Percentiles rank a stretch among this genome's conserved stretches.
These are phyloP conservation scores for Dothideomycetidae sp. DNA, from an alignment of 2,329 filamentous ascomycete genomes.

Conservation along the genomic window DNA sequence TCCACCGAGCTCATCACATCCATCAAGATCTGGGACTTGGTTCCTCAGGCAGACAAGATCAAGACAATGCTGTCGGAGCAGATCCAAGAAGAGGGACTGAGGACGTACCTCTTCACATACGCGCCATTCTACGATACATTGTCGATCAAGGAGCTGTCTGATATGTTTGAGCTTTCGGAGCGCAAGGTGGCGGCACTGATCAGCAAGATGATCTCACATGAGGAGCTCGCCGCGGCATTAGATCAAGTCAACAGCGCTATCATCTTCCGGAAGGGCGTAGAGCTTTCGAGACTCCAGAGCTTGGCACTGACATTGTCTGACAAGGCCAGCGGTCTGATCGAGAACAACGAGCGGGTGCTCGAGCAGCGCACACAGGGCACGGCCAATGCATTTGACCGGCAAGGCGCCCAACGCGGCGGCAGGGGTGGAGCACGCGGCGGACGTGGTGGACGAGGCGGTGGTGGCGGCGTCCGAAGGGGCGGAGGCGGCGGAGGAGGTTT, in stretches of 20 bases:
- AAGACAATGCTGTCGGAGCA: conserved; percentile 95
- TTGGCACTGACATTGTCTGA: conserved; percentile 86
- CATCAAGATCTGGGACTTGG: conserved; percentile 99
- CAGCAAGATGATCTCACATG: conserved; percentile 99
- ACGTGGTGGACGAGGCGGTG: conserved; percentile 43
- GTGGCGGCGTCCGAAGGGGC: conserved; percentile 42
- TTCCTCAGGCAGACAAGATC: conserved; percentile 83
- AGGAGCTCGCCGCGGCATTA: conserved; percentile 87
- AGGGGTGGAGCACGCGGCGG: conserved; percentile 46
- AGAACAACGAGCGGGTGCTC: conserved; percentile 91
- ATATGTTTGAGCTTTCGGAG: conserved; percentile 88
- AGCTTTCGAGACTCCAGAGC: conserved; percentile 89
- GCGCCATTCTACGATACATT: conserved; percentile 98
- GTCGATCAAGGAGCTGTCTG: conserved; percentile 66
- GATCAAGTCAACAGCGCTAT: conserved; percentile 96
- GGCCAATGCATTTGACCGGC: conserved; percentile 85
- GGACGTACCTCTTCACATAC: conserved; percentile 98
- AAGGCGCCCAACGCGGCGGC: conserved; percentile 61
- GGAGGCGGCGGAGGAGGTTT: conserved; percentile 67
- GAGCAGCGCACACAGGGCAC: conserved; percentile 96
- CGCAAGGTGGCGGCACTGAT: conserved; percentile 90
- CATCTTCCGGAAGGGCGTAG: conserved; percentile 98
- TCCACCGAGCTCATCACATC: conserved; percentile 83
- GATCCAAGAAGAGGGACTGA: conserved; percentile 95
- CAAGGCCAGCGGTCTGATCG: conserved; percentile 91